phyloP scores from a whole-genome alignment of 1,284 basidiomycete species.

The Rhodotorula sp. region DNA sequence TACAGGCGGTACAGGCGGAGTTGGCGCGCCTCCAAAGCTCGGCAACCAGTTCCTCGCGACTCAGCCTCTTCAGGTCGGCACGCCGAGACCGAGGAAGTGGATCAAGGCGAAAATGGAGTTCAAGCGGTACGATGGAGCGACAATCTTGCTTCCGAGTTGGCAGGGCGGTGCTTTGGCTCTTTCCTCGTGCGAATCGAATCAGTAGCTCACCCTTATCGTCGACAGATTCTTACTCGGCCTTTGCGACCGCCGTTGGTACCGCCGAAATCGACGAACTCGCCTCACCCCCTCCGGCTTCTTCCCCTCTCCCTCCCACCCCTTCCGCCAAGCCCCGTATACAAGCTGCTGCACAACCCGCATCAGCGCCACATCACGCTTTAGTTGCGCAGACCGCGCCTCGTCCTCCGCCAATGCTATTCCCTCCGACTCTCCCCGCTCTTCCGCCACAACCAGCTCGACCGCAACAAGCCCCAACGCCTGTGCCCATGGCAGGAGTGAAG shows the following conservation, averaged over 20 bases:
- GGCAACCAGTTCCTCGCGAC: conserved; percentile 20
- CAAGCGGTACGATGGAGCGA: conserved; percentile 10
- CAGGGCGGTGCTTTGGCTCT: conserved; percentile 22
- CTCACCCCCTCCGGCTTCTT: conserved; percentile 7
- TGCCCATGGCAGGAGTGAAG: neutral
- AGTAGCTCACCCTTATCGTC: no score
- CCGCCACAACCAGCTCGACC: neutral
- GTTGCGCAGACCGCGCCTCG: no score
- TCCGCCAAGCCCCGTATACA: conserved; percentile 1
- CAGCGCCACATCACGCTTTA: no score
- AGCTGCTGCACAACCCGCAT: no score
- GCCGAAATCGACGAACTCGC: conserved; percentile 19
- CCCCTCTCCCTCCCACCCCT: neutral
- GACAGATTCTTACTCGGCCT: conserved; percentile 16
- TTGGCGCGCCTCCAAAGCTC: conserved; percentile 23
- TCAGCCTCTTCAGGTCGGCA: conserved; percentile 10
- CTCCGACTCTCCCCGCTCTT: neutral
- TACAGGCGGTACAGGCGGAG: neutral
- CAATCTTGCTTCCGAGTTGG: conserved; percentile 15
- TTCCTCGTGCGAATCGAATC: no score
- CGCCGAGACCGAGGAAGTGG: conserved; percentile 34
- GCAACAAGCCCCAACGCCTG: neutral
- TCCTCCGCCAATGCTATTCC: no score
- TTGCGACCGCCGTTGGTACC: neutral
- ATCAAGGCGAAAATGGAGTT: conserved; percentile 12